Evolutionary conservation across 2,329 filamentous ascomycete genomes (phyloP), one percentile per base, ranked within the genome.

Genomic region (Escovopsis sp.): DNA sequence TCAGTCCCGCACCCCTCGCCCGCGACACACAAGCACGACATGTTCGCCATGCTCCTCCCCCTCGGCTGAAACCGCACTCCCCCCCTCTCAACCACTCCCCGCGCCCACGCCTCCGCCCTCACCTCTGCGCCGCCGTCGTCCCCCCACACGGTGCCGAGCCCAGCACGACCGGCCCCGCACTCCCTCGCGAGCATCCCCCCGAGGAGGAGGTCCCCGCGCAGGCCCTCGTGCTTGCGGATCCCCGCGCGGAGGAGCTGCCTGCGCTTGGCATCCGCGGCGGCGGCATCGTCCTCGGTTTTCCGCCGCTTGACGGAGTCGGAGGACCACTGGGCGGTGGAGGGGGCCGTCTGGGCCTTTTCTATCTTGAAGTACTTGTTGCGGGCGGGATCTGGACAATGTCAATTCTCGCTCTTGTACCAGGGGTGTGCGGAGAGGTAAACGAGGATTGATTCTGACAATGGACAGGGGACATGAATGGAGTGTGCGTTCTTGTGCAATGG

Each of bases 311-410:
- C 68, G 6, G 65, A 63, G 31, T 70, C 60, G n/a, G 62, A 56
- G 8, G 74, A 72, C 58, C 75, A 79, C 13, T 62, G 54, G 0
- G 67, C 60, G 7, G 52, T 54, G 2, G 57, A 42, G 0, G 72
- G 64, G 1, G 71, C 70, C 13, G 62, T 63, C 36, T 68, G 62
- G 27, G 69, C 62, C 31, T 63, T 66, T 48, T 79, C 70, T 34
- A 82, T 68, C 45, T 72, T 76, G 54, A 81, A 83, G 48, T 81
- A 83, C 43, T 72, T 77, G 27, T 66, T 66, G 51, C 72, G 79
- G 30, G 65, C 63, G 12, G 53, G 35, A 40, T 76, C 72, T 74
- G 35, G 7, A n/a, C 26, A n/a, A n/a, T n/a, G n/a, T n/a, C n/a
- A n/a, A n/a, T n/a, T n/a, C n/a, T n/a, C n/a, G n/a, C n/a, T n/a